phyloP scores from a whole-genome alignment of 768 basidiomycete species.

The Coprinopsis strossmayeri region DNA sequence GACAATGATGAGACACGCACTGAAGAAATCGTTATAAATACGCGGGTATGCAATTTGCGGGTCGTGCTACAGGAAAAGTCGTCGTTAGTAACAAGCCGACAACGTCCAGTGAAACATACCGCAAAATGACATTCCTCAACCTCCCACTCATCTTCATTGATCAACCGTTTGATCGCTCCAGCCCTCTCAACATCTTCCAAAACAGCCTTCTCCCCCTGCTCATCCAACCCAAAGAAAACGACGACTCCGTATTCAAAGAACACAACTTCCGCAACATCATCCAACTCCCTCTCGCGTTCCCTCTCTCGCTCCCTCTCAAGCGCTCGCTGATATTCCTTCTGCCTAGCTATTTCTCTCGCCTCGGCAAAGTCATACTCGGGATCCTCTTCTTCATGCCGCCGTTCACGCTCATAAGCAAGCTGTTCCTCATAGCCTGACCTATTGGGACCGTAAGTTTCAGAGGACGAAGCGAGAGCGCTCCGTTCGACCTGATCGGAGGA shows the following conservation, averaged over 20 bases:
- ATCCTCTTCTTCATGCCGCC: too few species aligned
- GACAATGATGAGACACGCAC: constrained; percentile 38
- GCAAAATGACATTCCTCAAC: constrained; percentile 89
- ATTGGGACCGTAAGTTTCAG: not conserved
- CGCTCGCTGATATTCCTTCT: constrained; percentile 10
- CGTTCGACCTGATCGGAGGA: too few species aligned
- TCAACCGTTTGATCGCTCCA: constrained; percentile 55
- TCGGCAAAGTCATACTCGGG: constrained; percentile 2
- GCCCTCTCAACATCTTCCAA: constrained; percentile 78
- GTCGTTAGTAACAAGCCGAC: not conserved
- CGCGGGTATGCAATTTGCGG: constrained; percentile 77
- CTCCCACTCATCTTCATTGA: constrained; percentile 76
- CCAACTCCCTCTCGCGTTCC: constrained; percentile 15
- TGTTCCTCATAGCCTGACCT: constrained; percentile 5
- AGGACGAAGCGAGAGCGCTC: not conserved
- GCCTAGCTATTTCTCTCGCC: not conserved
- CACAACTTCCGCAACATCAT: constrained; percentile 64
- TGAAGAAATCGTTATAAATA: constrained; percentile 96
- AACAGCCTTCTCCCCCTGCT: constrained; percentile 73
- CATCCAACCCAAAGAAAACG: constrained; percentile 86
- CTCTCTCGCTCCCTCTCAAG: constrained; percentile 20
- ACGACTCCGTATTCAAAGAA: constrained; percentile 87
- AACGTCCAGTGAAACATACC: constrained; percentile 33
- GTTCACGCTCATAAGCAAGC: constrained; percentile 5
- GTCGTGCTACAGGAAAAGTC: constrained; percentile 54